A percentile compares a stretch with the other conserved stretches of the same genome.
phyloP scores from a whole-genome alignment of 2,329 filamentous ascomycete species.

The Sporothrix brasiliensis region DNA sequence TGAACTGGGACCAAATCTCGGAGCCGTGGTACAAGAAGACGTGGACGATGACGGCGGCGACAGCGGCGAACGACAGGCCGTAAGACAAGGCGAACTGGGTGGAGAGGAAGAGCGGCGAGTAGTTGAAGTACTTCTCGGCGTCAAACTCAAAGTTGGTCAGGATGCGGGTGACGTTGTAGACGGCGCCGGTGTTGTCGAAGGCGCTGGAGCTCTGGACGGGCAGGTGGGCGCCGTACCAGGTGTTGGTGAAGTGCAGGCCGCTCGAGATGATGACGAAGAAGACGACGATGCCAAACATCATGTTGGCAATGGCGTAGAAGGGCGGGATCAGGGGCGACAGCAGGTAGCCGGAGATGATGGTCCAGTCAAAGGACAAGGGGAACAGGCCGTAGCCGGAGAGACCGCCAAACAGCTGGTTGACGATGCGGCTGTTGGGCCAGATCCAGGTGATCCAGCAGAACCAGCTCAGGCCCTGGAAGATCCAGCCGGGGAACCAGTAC shows the following conservation, averaged over 20 bases:
- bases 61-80: constrained; percentile 60
- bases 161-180: constrained; percentile 65
- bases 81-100: constrained; percentile 64
- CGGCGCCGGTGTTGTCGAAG: constrained; percentile 64
- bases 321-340: constrained; percentile 55
- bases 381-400: constrained; percentile 45
- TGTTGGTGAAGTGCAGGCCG: constrained; percentile 60
- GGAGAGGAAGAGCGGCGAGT: constrained; percentile 67
- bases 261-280: constrained; percentile 62
- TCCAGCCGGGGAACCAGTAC: constrained; percentile 60
- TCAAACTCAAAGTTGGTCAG: constrained; percentile 63
- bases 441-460: constrained; percentile 54
- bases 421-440: constrained; percentile 49
- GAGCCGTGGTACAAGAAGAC: constrained; percentile 59
- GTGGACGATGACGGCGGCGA: constrained; percentile 63
- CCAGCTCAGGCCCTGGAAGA: constrained; percentile 54
- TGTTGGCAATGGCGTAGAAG: constrained; percentile 61
- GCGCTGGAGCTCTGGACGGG: constrained; percentile 63
- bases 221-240: constrained; percentile 62
- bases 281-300: constrained; percentile 55
- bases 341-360: constrained; percentile 53
- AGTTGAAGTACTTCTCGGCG: constrained; percentile 61
- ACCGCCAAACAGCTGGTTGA: constrained; percentile 55
- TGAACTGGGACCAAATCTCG: constrained; percentile 59
- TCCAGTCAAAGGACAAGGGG: constrained; percentile 47